phyloP scores from a whole-genome alignment of 2,329 filamentous ascomycete species.

The Ceratocystis smalleyi region DNA sequence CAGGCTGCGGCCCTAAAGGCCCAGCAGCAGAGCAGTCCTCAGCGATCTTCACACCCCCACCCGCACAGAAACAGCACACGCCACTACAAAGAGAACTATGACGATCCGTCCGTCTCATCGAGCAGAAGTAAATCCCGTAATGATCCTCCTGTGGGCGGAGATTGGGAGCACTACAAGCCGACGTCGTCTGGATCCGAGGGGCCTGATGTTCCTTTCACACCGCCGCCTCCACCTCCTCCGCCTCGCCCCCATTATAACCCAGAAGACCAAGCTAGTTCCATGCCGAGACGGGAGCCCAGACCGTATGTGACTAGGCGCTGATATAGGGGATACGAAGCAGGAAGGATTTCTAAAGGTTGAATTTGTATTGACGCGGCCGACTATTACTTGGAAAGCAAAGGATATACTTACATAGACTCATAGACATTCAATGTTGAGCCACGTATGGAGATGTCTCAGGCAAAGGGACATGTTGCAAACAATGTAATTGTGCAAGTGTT shows the following conservation, averaged over 20 bases:
- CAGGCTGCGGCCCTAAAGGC: conserved; percentile 3
- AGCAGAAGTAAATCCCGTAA: not conserved
- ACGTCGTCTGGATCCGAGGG: not conserved
- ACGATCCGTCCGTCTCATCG: not conserved
- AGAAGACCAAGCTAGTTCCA: not conserved
- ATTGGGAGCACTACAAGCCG: conserved; percentile 11
- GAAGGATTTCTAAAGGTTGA: not conserved
- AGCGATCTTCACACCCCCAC: conserved; percentile 6
- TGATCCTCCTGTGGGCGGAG: conserved; percentile 4
- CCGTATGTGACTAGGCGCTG: conserved; percentile 8
- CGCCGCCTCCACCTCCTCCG: conserved; percentile 13
- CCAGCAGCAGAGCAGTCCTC: conserved; percentile 6
- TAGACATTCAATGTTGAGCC: not conserved
- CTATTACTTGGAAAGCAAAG: not conserved
- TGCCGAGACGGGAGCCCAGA: conserved; percentile 10
- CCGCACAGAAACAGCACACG: conserved; percentile 9
- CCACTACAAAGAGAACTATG: conserved; percentile 11
- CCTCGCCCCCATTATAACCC: conserved; percentile 14
- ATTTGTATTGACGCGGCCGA: not conserved
- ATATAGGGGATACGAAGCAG: not conserved
- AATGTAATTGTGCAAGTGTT: not conserved
- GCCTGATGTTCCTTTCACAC: conserved; percentile 4
- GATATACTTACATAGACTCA: not conserved
- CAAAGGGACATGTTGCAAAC: too few species aligned
- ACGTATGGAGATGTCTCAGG: too few species aligned